Conservation (phyloP, 768 basidiomycete genomes). For the Mycena galericulata region DNA sequence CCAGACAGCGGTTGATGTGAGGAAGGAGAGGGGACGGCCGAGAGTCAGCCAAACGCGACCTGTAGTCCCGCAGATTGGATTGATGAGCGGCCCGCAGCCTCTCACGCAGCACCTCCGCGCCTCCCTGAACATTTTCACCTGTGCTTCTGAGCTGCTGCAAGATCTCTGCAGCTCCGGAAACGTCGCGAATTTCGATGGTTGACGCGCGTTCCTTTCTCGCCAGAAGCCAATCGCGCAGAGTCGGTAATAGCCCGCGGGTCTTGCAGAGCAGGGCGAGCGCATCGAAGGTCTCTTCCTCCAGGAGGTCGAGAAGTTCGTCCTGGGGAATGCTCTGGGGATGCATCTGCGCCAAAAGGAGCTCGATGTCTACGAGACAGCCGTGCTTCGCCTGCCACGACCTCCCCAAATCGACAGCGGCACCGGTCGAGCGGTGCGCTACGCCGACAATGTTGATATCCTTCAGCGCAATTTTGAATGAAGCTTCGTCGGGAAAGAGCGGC, state of each 20-base stretch:
- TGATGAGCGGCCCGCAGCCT: slow-evolving; percentile 30
- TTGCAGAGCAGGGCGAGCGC: slow-evolving; percentile 31
- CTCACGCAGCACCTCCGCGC: slow-evolving; percentile 16
- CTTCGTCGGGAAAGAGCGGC: slow-evolving; percentile 23
- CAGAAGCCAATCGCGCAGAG: slow-evolving; percentile 28
- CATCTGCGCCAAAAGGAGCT: slow-evolving; percentile 29
- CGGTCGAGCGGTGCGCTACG: slow-evolving; percentile 16
- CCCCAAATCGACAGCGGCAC: slow-evolving; percentile 26
- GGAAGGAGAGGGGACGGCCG: slow-evolving; percentile 29
- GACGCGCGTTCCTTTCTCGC: slow-evolving; percentile 30
- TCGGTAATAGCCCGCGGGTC: slow-evolving; percentile 24
- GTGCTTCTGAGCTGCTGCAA: slow-evolving; percentile 24
- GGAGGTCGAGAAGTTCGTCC: slow-evolving; percentile 29
- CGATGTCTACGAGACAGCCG: slow-evolving; percentile 28
- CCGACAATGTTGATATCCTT: slow-evolving; percentile 32
- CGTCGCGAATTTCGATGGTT: slow-evolving; percentile 28
- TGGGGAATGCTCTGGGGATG: slow-evolving; percentile 25
- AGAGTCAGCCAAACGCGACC: slow-evolving; percentile 5
- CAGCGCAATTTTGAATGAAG: slow-evolving; percentile 16
- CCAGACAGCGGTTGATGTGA: slow-evolving; percentile 29
- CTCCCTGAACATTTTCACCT: background rate
- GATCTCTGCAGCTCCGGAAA: slow-evolving; percentile 26
- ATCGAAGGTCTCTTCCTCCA: slow-evolving; percentile 31
- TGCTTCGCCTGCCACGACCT: slow-evolving; percentile 31
- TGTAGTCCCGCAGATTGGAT: slow-evolving; percentile 29